Base-by-base conservation (phyloP, 768 basidiomycete genomes). In the Phlebiopsis flavidoalba region DNA sequence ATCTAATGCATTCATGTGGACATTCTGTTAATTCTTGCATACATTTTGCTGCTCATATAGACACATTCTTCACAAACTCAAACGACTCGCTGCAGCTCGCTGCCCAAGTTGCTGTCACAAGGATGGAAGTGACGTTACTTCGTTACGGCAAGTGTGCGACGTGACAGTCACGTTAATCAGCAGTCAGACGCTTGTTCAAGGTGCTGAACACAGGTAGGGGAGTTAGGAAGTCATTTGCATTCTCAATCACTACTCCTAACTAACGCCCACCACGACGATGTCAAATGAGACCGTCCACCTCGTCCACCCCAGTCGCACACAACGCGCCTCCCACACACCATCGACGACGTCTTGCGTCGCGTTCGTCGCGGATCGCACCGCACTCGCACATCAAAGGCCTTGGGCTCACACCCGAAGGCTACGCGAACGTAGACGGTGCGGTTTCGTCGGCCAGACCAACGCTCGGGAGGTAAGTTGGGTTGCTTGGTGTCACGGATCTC, bases 331-430 rank as follows among this genome's bases (percentile, higher is more conserved):
- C 88, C 0, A 72, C 83, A 0, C 26, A 6, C 26, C 26, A 6
- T 31, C 26, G 6, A 31, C 26, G 26, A 31, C 26, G 26, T 31
- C 80, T 85, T 12, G 81, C 85, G 0, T 80, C 80, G 12, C 82
- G 89, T 22, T 85, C 90, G 0, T 89, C 90, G 33, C 84, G 91
- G 40, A 91, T 94, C 49, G 91, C 92, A 0, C 87, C 93, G 2
- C 95, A 98, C 70, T 97, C 95, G 5, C 95, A 98, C 73, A 98
- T 98, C 73, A 96, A 95, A 77, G 95, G 95, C 7, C 87, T 98
- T 31, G 97, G 97, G 3, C 78, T 98, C 57, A 88, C 83, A 46
- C 73, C 88, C 56, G 94, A 98, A 62, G 96, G 95, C 0, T 80
- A 80, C 59, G 96, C 94, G 1, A 76, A 79, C 35, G 70, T 78